Percentiles rank a stretch among this genome's conserved stretches.
Evolutionary conservation across 129 eudicot genomes (phyloP).

Genomic region (Daucus carota): DH1_v3.0 NC_030381.2:33773501-33774000

Average conservation of each 20-base stretch:
- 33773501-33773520: slow-evolving; percentile 35
- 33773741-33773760: slow-evolving; percentile 60
- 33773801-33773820: slow-evolving; percentile 34
- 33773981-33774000: slow-evolving; percentile 31
- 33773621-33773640: slow-evolving; percentile 55
- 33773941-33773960: slow-evolving; percentile 25
- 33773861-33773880: slow-evolving; percentile 21
- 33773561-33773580: slow-evolving; percentile 64
- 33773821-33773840: slow-evolving; percentile 25
- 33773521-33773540: slow-evolving; percentile 45
- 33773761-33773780: slow-evolving; percentile 18
- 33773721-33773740: slow-evolving; percentile 56
- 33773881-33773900: slow-evolving; percentile 12
- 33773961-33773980: slow-evolving; percentile 26
- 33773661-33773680: slow-evolving; percentile 36
- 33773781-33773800: slow-evolving; percentile 35
- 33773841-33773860: slow-evolving; percentile 20
- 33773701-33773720: slow-evolving; percentile 53
- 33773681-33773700: slow-evolving; percentile 46
- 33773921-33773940: slow-evolving; percentile 27
- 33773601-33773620: slow-evolving; percentile 58
- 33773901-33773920: slow-evolving; percentile 23
- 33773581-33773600: slow-evolving; percentile 54
- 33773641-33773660: slow-evolving; percentile 51
- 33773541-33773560: slow-evolving; percentile 56